Percentiles rank a stretch among this genome's conserved stretches.
phyloP scores from a whole-genome alignment of 441 rosid genomes.

The Gossypium trilobum region DNA sequence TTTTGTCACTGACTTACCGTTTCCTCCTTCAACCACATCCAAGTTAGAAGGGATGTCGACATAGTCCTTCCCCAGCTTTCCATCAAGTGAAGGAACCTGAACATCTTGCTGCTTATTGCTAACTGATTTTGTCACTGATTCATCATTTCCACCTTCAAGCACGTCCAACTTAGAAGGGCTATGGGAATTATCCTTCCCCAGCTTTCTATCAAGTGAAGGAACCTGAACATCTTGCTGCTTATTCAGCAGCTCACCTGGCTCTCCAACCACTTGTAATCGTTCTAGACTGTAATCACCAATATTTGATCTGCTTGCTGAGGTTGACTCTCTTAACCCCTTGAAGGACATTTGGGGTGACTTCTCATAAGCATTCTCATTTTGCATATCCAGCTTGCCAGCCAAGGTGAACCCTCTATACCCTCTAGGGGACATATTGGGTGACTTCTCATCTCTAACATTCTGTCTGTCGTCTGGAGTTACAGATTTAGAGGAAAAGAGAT shows the following conservation, averaged over 20 bases:
- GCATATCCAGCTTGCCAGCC: neutral
- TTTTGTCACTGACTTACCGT: conserved; percentile 21
- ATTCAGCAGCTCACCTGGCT: conserved; percentile 17
- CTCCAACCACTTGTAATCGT: conserved; percentile 17
- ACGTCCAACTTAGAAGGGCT: conserved; percentile 19
- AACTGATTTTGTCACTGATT: conserved; percentile 21
- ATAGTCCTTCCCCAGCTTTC: conserved; percentile 21
- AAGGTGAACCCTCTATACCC: neutral
- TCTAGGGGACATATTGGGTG: conserved; percentile 14
- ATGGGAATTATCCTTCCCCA: conserved; percentile 22
- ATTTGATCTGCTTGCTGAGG: conserved; percentile 12
- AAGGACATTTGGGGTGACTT: conserved; percentile 26
- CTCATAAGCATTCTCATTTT: conserved; percentile 19
- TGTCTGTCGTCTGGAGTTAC: neutral
- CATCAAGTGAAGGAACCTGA: conserved; percentile 16
- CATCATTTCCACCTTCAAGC: conserved; percentile 25
- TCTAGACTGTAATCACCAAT: conserved; percentile 13
- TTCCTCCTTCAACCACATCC: conserved; percentile 27
- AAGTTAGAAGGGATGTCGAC: conserved; percentile 17
- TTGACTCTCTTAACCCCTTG: conserved; percentile 16
- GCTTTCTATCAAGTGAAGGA: conserved; percentile 17
- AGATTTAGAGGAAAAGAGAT: conserved; percentile 8
- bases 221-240: conserved; percentile 19
- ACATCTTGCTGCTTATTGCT: conserved; percentile 36
- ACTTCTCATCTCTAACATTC: neutral